These are phyloP conservation scores for Omphalea diandra DNA, from an alignment of 441 rosid species.

Conservation along the genomic window DNA sequence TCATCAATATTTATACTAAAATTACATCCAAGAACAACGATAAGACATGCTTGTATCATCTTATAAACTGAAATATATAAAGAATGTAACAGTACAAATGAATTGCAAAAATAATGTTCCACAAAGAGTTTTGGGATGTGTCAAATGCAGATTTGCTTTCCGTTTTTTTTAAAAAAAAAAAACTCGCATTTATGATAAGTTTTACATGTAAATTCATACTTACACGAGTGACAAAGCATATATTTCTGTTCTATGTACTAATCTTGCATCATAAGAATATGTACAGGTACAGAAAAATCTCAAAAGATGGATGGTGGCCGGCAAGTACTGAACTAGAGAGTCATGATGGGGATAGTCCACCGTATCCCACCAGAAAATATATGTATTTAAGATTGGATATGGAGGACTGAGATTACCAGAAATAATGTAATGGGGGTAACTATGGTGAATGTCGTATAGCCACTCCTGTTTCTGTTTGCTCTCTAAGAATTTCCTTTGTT, in stretches of 20 bases:
- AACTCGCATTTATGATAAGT: too few relatives aligned
- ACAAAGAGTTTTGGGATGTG: background rate
- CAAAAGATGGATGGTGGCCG: conserved; percentile 14
- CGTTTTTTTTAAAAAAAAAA: background rate
- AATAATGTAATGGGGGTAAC: conserved; percentile 5
- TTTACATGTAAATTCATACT: too few relatives aligned
- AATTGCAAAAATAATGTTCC: too few relatives aligned
- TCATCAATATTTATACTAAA: background rate
- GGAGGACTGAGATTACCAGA: background rate
- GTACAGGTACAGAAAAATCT: conserved; percentile 21
- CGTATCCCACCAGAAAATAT: background rate
- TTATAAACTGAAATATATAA: too few relatives aligned
- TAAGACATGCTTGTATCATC: too few relatives aligned
- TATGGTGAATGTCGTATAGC: conserved; percentile 29
- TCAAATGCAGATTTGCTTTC: background rate
- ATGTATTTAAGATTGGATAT: conserved; percentile 3
- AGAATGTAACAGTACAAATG: too few relatives aligned
- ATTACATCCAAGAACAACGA: background rate
- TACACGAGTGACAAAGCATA: too few relatives aligned
- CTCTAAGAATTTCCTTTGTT: too few relatives aligned
- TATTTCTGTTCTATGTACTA: background rate
- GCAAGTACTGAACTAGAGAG: background rate
- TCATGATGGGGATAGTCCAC: background rate
- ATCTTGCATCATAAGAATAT: background rate
- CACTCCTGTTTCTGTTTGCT: background rate